phyloP scores from a whole-genome alignment of 345 rosid species.

The Moringa oleifera region DNA sequence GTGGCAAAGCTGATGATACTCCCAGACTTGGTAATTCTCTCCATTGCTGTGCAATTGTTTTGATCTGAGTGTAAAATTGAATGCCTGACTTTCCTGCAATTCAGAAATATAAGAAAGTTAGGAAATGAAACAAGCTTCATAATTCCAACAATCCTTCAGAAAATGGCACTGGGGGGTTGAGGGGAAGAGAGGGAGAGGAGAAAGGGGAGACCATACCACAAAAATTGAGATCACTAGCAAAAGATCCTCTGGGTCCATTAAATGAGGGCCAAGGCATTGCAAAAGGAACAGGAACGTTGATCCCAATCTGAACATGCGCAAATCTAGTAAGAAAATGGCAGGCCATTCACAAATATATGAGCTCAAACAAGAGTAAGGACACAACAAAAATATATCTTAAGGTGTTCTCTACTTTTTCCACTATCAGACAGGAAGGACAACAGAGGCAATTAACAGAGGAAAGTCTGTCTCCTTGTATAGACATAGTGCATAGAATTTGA shows the following conservation, averaged over 20 bases:
- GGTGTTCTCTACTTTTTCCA: background rate
- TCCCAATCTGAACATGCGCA: conserved; percentile 30
- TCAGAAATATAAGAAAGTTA: background rate
- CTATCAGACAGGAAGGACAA: background rate
- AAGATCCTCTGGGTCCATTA: conserved; percentile 24
- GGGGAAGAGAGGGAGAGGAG: background rate
- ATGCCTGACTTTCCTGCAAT: conserved; percentile 34
- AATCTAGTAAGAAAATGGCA: conserved; percentile 11
- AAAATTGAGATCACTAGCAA: conserved; percentile 30
- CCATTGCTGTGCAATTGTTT: conserved; percentile 38
- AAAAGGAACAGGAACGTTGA: conserved; percentile 40
- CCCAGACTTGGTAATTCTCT: conserved; percentile 24
- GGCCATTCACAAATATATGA: background rate
- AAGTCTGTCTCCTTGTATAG: background rate
- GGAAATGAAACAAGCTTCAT: background rate
- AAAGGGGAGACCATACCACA: conserved; percentile 22
- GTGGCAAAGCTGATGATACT: conserved; percentile 18
- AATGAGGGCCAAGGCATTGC: conserved; percentile 20
- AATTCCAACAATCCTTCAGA: conserved; percentile 1
- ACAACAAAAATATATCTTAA: background rate
- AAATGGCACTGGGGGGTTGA: background rate
- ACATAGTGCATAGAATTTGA: background rate
- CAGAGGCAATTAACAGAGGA: background rate
- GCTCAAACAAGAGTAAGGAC: background rate
- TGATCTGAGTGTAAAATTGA: conserved; percentile 37